phyloP scores from a whole-genome alignment of 2,329 filamentous ascomycete genomes.

The Botryotinia globosa region DNA sequence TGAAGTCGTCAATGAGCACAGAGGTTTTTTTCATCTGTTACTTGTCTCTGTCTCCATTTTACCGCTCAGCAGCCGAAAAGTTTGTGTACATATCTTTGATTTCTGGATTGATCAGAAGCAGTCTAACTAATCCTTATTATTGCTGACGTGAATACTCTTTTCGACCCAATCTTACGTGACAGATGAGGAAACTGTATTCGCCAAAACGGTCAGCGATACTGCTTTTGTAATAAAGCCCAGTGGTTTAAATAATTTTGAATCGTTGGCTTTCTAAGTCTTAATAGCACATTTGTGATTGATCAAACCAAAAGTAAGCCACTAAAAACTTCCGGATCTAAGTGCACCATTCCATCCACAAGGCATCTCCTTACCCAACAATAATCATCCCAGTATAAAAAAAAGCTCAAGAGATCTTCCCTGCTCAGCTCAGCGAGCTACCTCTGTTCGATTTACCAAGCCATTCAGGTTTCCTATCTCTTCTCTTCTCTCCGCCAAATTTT shows the following conservation, averaged over 20 bases:
- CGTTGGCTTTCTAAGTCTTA: not conserved
- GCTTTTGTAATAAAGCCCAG: not conserved
- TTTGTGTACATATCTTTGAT: not conserved
- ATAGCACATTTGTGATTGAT: not conserved
- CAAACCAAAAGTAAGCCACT: not conserved
- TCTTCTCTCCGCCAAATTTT: not conserved
- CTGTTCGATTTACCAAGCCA: not conserved
- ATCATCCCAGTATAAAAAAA: not conserved
- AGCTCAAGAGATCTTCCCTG: not conserved
- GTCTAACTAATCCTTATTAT: not conserved
- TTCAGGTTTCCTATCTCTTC: not conserved
- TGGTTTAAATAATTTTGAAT: not conserved
- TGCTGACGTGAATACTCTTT: not conserved
- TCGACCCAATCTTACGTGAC: not conserved
- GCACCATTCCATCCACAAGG: not conserved
- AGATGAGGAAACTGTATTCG: not conserved
- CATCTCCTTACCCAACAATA: not conserved
- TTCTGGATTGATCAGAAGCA: not conserved
- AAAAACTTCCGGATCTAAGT: not conserved
- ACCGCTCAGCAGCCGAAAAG: not conserved
- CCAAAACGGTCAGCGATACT: not conserved
- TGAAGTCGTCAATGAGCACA: no score
- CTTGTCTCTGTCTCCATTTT: not conserved
- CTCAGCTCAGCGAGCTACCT: not conserved
- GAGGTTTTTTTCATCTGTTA: not conserved